A percentile compares a stretch with the other conserved stretches of the same genome.
Evolutionary conservation across 2,329 filamentous ascomycete genomes (phyloP).

Genomic region (Fusarium heterosporum): DNA sequence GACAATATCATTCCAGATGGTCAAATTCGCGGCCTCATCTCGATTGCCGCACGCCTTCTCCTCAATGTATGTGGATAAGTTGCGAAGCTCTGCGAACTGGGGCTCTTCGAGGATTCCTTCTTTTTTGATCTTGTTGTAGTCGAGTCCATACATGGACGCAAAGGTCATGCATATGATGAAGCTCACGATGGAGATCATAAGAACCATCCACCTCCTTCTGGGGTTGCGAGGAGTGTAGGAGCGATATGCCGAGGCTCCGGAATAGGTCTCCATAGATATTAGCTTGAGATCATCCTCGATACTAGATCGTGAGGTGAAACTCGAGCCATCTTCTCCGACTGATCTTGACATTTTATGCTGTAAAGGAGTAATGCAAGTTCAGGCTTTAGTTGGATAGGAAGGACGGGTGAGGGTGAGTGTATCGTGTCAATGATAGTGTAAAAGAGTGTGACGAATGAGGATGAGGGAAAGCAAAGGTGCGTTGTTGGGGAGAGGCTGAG

Average conservation of each 20-base stretch:
- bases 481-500: too few relatives aligned
- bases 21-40: background rate
- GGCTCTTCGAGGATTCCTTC: background rate
- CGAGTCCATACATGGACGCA: background rate
- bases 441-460: background rate
- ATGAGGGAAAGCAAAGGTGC: background rate
- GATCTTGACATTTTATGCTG: background rate
- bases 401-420: too few relatives aligned
- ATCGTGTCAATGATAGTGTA: background rate
- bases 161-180: background rate
- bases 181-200: background rate
- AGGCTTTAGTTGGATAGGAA: background rate
- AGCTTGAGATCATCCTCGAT: slow-evolving; percentile 5
- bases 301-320: background rate
- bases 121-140: background rate
- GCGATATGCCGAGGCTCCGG: rapidly evolving
- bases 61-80: background rate
- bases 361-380: background rate
- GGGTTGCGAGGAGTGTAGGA: background rate
- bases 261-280: background rate
- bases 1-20: slow-evolving; percentile 15
- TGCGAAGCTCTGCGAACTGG: background rate
- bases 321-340: background rate
- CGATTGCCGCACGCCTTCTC: background rate
- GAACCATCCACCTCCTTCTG: background rate